Evolutionary conservation across 2,329 filamentous ascomycete genomes (phyloP), one percentile per base, ranked within the genome.

Genomic region (Diplodia mutila): DNA sequence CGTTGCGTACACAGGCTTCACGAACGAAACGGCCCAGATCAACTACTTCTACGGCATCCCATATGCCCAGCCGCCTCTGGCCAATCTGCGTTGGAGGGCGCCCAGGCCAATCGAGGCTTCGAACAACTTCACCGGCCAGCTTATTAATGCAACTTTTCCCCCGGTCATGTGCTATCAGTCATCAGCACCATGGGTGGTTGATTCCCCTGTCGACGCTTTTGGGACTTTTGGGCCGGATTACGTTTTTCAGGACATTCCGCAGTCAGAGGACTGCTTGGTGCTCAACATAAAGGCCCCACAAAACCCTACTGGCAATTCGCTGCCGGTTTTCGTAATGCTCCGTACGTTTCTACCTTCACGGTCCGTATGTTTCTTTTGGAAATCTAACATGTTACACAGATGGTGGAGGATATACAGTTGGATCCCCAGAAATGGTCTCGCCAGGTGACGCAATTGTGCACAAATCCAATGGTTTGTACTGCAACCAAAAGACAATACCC

Each of bases 191-290:
- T 54, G 32, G 14, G 11, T 65, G 34, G 46, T 25, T 7, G 48
- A 53, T 16, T 29, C 39, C 4, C 25, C 18, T 5, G 18, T 16
- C 12, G n/a, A n/a, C 34, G n/a, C 4, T 9, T 32, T 55, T 37
- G 11, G 23, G 16, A 6, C 55, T 1, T 59, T 46, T 27, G 57
- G 39, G 11, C 57, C 39, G 18, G 57, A 61, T 4, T 61, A 61
- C 12, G 27, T 6, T 42, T 16, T 29, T 16, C 32, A 66, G 29
- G 27, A 39, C 5, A 2, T 46, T 21, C 29, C 64, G 29, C 64
- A 66, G 29, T 66, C 76, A 32, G 79, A 82, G 68, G 79, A 82
- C 69, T 82, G 80, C 69, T 67, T 82, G 57, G 76, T 79, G 46
- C 68, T 81, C 48, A 80, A 82, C 65, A 77, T 81, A 4, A 77